Evolutionary conservation across 768 basidiomycete species (phyloP), one percentile per base, ranked within the genome.

Genomic region (Neoboletus brunneissimus): DNA sequence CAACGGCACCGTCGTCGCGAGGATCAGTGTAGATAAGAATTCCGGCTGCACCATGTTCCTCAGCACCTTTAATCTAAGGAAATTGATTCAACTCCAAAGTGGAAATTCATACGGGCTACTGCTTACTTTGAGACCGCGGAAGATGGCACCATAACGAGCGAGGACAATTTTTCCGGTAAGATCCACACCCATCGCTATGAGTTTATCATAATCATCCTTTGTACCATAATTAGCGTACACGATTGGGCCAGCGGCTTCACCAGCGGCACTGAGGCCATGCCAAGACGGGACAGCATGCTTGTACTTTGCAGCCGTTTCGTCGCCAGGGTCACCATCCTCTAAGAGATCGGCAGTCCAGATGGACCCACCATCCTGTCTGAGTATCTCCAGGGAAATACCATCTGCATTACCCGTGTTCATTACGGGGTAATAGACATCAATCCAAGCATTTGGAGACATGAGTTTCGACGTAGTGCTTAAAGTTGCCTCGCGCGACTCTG

Each of bases 381-480:
- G 72, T 22, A 94, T 83, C 47, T 87, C 80, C 12, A 95, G 72
- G 56, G 79, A 81, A 48, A 85, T 82, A 51, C 87, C 81, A 8
- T 87, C 75, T 1, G 91, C 85, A 23, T 64, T 68, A 15, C 63
- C 70, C 0, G 83, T 88, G 71, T 96, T 92, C 75, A 96, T 74
- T 41, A 94, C 78, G 2, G 95, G 94, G 71, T 89, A 96, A 71
- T 98, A 97, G 37, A 81, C 79, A 61, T 93, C 90, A 56, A 93
- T 84, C 91, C 91, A 94, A 54, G 87, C 89, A 0, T 75, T 79
- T 3, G 88, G 87, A 25, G 68, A 71, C 31, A 64, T 72, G 38
- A 79, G 73, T 5, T 74, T 75, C 27, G 76, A 68, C 0, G 83
- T 81, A 41, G 84, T 74, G 20, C 71, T 68, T 16, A 89, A 75